Evolutionary conservation across 805 yeast species (phyloP).

Genomic region (Suhomyces sp.): DNA sequence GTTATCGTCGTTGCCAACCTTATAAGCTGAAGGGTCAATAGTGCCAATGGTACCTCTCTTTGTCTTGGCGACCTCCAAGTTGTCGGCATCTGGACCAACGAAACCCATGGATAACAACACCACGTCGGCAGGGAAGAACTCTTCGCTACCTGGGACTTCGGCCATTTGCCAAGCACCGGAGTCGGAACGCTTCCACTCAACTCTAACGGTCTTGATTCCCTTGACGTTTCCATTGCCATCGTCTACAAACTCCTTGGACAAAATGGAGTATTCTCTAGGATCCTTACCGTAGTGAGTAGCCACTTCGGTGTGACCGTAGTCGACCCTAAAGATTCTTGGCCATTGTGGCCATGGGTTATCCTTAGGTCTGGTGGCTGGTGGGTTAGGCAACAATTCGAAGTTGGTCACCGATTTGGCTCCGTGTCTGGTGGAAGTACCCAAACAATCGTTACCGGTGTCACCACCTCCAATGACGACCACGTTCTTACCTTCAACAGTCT

Average conservation of each 20-base stretch:
- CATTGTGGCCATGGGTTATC: constrained; percentile 99
- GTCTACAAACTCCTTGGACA: constrained; percentile 93
- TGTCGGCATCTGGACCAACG: constrained; percentile 89
- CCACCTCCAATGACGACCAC: constrained; percentile 99
- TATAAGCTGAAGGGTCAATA: constrained; percentile 59
- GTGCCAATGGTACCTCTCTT: constrained; percentile 83
- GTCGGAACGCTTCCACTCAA: constrained; percentile 95
- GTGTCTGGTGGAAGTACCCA: constrained; percentile 95
- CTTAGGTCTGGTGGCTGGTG: constrained; percentile 78
- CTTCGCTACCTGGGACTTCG: constrained; percentile 93
- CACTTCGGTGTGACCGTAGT: constrained; percentile 96
- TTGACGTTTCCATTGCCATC: constrained; percentile 93
- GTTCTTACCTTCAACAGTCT: constrained; percentile 73
- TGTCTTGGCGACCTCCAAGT: constrained; percentile 64
- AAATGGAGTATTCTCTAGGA: constrained; percentile 94
- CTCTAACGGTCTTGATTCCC: constrained; percentile 94
- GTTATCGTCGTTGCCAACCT: constrained; percentile 59
- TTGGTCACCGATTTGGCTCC: constrained; percentile 93
- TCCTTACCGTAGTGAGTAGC: constrained; percentile 93
- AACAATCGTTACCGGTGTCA: constrained; percentile 98
- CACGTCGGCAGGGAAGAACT: constrained; percentile 90
- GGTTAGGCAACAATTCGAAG: constrained; percentile 92
- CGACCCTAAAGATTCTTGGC: constrained; percentile 97
- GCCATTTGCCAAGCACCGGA: constrained; percentile 99
- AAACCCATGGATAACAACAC: constrained; percentile 96